phyloP scores from a whole-genome alignment of 768 basidiomycete species.

The Pisolithus microcarpus region DNA sequence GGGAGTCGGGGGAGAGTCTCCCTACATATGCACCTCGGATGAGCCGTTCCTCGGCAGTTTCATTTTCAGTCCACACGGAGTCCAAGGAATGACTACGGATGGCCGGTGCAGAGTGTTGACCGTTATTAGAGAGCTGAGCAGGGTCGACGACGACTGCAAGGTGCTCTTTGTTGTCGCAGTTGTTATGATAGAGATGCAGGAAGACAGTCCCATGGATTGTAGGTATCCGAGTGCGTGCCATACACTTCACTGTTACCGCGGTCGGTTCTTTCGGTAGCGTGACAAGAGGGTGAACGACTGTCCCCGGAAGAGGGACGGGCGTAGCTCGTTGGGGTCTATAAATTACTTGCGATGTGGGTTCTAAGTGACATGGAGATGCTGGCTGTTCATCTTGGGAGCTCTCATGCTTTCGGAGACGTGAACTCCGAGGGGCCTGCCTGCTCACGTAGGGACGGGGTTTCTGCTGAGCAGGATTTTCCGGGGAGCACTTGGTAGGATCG shows the following conservation, averaged over 20 bases:
- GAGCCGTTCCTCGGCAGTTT: conserved; percentile 92
- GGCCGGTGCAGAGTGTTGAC: conserved; percentile 34
- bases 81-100: conserved; percentile 83
- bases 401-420: conserved; percentile 40
- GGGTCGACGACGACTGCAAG: conserved; percentile 92
- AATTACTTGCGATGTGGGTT: conserved; percentile 28
- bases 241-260: conserved; percentile 71
- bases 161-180: conserved; percentile 88
- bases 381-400: conserved; percentile 48
- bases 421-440: conserved; percentile 65
- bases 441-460: conserved; percentile 59
- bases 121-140: conserved; percentile 61
- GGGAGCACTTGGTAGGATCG: conserved; percentile 43
- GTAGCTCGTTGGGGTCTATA: conserved; percentile 30
- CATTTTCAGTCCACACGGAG: conserved; percentile 71
- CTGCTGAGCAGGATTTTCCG: conserved; percentile 34
- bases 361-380: conserved; percentile 33
- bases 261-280: conserved; percentile 2
- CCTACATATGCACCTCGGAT: conserved; percentile 92
- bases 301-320: conserved; percentile 18
- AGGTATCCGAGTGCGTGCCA: conserved; percentile 95
- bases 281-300: background rate
- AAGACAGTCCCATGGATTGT: conserved; percentile 92
- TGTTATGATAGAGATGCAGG: conserved; percentile 93
- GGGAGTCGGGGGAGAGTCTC: conserved; percentile 54